phyloP scores from a whole-genome alignment of 345 rosid species.

The Trapa bicornis region DNA sequence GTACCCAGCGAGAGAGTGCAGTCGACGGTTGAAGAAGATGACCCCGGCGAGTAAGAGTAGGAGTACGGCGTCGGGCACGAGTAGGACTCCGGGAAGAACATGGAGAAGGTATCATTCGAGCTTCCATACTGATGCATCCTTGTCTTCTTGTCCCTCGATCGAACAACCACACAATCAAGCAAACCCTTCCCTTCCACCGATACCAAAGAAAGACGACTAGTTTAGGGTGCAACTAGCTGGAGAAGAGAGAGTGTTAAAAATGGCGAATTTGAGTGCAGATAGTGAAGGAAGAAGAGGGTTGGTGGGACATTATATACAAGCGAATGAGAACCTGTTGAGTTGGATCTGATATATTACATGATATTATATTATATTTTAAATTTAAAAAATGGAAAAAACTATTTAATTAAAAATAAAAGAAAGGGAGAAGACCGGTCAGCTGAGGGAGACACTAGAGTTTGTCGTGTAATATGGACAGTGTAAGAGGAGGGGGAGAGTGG shows the following conservation, averaged over 20 bases:
- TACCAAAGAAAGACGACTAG: too few relatives aligned
- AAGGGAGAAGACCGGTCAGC: constrained; percentile 13
- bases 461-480: constrained; percentile 13
- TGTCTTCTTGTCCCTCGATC: neutral
- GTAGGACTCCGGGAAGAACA: constrained; percentile 27
- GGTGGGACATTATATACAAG: too few relatives aligned
- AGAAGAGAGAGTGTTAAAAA: too few relatives aligned
- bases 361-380: too few relatives aligned
- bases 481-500: neutral
- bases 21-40: constrained; percentile 14
- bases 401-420: neutral
- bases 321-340: too few relatives aligned
- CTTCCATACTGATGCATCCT: constrained; percentile 24
- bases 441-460: constrained; percentile 5
- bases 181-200: too few relatives aligned
- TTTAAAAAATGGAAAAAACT: too few relatives aligned
- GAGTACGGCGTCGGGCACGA: neutral
- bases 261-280: too few relatives aligned
- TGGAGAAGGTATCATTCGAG: constrained; percentile 29
- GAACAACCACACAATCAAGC: neutral
- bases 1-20: constrained; percentile 49
- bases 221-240: too few relatives aligned
- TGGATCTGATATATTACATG: too few relatives aligned
- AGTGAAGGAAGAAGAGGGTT: too few relatives aligned
- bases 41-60: constrained; percentile 1